phyloP scores from a whole-genome alignment of 768 basidiomycete species.

The Leucosporidium yakuticum region DNA sequence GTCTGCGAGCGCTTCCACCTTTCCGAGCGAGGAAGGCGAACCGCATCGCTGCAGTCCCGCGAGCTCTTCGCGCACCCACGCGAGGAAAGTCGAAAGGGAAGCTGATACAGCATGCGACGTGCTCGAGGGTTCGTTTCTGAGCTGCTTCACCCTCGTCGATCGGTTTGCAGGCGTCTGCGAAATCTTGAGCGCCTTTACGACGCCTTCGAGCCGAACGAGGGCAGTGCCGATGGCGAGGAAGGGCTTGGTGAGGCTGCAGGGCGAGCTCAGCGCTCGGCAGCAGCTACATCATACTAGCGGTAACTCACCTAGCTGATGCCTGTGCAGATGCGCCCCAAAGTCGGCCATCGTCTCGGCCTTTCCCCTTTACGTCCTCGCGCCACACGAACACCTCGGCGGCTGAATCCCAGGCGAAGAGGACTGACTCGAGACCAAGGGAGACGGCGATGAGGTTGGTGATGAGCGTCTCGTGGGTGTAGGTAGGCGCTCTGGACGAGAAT shows the following conservation, averaged over 20 bases:
- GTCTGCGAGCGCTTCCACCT: no score
- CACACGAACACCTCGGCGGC: not conserved
- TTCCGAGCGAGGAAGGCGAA: not conserved
- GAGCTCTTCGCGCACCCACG: not conserved
- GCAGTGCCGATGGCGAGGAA: slow-evolving; percentile 26
- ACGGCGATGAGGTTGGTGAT: not conserved
- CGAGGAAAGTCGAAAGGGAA: slow-evolving; percentile 1
- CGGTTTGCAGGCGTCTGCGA: not conserved
- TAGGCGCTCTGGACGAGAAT: not conserved
- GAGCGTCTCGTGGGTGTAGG: not conserved
- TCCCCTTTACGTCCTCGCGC: not conserved
- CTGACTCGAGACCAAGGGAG: not conserved
- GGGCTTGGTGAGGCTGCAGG: slow-evolving; percentile 28
- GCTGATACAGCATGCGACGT: not conserved
- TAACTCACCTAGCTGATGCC: not conserved
- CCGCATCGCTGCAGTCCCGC: not conserved
- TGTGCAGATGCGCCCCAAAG: not conserved
- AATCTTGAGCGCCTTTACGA: not conserved
- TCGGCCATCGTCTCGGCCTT: not conserved
- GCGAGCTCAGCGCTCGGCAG: not conserved
- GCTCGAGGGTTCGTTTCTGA: not conserved
- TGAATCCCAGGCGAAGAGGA: not conserved
- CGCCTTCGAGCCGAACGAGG: slow-evolving; percentile 8
- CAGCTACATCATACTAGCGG: no score
- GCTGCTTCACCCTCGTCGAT: not conserved